Evolutionary conservation across 345 rosid species (phyloP), one percentile per base, ranked within the genome.

Genomic region (Murraya koenigii): DNA sequence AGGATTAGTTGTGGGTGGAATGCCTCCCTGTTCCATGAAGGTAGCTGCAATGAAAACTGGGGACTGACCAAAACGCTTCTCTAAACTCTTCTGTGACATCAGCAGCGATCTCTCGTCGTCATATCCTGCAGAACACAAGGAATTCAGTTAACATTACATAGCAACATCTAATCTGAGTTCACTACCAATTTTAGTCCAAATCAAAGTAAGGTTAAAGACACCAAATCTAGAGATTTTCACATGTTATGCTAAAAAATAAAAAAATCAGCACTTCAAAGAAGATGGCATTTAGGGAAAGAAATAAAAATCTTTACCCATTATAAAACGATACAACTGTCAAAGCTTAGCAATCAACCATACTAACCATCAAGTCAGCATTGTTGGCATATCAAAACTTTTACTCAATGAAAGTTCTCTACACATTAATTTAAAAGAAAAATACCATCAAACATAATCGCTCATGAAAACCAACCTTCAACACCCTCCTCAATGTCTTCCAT

Each of bases 401-500:
- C 22, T 72, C 20, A 59, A 25, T 44, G 59, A 7, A 17, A 3
- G 44, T 63, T 28, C 33, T 3, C n/a, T 36, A 33, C 17, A 32
- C 54, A 54, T 32, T 19, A 35, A 49, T 54, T 71, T 47, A 49
- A 69, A 32, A 30, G 62, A 58, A 71, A 52, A 26, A 54, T 20
- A 36, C 66, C 36, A 55, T 7, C 26, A 25, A 25, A 61, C 8
- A 58, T 23, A 14, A 62, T 28, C 4, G 1, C 44, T 17, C 26
- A 26, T 17, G 26, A 77, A 80, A 70, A 81, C 88, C 35, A 77
- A 97, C 99, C 99, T 92, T 97, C 99, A 75, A 94, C 92, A 25
- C 98, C 97, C 82, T 97, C 99, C 66, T 97, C 99, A 60, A 90
- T 89, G 85, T 97, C 99, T 75, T 97, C 99, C 97, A 94, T 90